These are phyloP conservation scores for Didymella lethalis DNA, from an alignment of 2,329 filamentous ascomycete species.

Conservation along the genomic window DNA sequence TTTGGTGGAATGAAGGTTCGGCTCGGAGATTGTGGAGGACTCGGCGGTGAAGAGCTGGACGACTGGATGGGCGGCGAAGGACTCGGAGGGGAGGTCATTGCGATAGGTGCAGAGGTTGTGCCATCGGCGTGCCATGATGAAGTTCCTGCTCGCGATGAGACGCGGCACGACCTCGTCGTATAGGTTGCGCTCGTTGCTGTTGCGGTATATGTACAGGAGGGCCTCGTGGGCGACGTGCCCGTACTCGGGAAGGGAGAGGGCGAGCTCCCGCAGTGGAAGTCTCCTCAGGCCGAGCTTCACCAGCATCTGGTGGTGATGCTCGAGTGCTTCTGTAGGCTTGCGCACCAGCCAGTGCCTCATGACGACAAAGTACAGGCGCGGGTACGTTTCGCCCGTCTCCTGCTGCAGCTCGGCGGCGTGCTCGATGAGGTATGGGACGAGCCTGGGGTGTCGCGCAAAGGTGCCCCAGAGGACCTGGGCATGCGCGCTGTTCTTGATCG, in stretches of 20 bases:
- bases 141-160: slow-evolving; percentile 39
- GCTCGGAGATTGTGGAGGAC: slow-evolving; percentile 24
- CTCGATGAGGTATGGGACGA: slow-evolving; percentile 50
- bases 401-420: slow-evolving; percentile 55
- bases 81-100: slow-evolving; percentile 49
- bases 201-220: slow-evolving; percentile 51
- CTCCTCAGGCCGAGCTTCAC: slow-evolving; percentile 34
- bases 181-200: slow-evolving; percentile 47
- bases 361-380: slow-evolving; percentile 55
- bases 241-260: slow-evolving; percentile 28
- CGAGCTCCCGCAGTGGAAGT: slow-evolving; percentile 37
- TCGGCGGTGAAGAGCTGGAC: slow-evolving; percentile 42
- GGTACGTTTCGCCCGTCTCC: slow-evolving; percentile 46
- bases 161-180: slow-evolving; percentile 54
- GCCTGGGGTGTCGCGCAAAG: slow-evolving; percentile 50
- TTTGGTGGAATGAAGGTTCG: slow-evolving; percentile 20
- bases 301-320: slow-evolving; percentile 39
- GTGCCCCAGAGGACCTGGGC: slow-evolving; percentile 57
- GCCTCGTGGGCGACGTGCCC: slow-evolving; percentile 22
- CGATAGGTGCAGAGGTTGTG: slow-evolving; percentile 50
- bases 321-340: slow-evolving; percentile 28
- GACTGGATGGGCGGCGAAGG: slow-evolving; percentile 40
- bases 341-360: slow-evolving; percentile 52
- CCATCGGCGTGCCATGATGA: slow-evolving; percentile 47
- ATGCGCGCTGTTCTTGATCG: slow-evolving; percentile 47